Conservation (phyloP, 2,329 filamentous ascomycete genomes). For the Fusarium acutatum region DNA sequence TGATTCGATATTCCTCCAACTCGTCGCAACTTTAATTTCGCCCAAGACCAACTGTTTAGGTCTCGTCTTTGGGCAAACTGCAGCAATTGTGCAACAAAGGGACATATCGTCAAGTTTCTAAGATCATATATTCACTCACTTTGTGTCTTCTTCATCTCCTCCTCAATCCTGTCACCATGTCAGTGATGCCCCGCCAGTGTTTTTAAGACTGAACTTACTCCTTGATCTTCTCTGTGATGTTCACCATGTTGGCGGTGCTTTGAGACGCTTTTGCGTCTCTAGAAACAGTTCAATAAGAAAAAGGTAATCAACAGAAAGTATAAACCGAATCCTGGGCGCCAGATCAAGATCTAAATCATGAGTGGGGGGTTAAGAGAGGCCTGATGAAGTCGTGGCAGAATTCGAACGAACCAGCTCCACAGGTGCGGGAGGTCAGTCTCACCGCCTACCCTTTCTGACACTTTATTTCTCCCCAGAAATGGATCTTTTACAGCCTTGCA, state of each 20-base stretch:
- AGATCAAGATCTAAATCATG: slow-evolving; percentile 34
- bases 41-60: not conserved
- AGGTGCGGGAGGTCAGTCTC: slow-evolving; percentile 23
- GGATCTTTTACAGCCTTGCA: slow-evolving; percentile 40
- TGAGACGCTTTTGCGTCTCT: slow-evolving; percentile 35
- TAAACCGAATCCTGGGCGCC: slow-evolving; percentile 11
- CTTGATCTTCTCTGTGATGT: slow-evolving; percentile 99
- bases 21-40: not conserved
- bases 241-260: slow-evolving; percentile 78
- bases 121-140: slow-evolving; percentile 66
- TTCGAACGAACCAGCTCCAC: slow-evolving; percentile 25
- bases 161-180: slow-evolving; percentile 82
- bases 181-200: slow-evolving; percentile 29
- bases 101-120: not conserved
- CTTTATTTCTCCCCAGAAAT: slow-evolving; percentile 27
- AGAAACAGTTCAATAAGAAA: slow-evolving; percentile 10
- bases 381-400: slow-evolving; percentile 42
- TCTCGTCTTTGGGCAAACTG: not conserved
- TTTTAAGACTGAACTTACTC: slow-evolving; percentile 68
- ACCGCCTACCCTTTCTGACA: slow-evolving; percentile 43
- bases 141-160: slow-evolving; percentile 99
- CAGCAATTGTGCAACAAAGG: not conserved
- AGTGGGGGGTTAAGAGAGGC: slow-evolving; percentile 43
- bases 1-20: not conserved
- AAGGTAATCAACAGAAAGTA: slow-evolving; percentile 12